phyloP scores from a whole-genome alignment of 352 stramenopile species.

The Pythium periplocum region DNA sequence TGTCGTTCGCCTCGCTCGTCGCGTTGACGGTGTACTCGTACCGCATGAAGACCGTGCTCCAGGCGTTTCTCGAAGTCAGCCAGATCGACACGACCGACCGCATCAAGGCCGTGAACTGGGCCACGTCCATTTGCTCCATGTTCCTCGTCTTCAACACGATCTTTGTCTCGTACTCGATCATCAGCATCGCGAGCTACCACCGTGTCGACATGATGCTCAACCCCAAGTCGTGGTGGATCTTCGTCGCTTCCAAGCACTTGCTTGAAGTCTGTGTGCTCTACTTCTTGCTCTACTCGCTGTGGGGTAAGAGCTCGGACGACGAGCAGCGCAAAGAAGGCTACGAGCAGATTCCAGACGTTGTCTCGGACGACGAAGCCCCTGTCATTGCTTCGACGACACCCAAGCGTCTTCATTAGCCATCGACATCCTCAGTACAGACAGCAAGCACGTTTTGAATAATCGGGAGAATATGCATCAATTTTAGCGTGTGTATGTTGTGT shows the following conservation, averaged over 20 bases:
- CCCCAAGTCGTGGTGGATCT: slow-evolving; percentile 89
- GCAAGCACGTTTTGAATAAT: no score
- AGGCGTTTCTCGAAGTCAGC: slow-evolving; percentile 94
- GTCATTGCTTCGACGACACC: slow-evolving; percentile 8
- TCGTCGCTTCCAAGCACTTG: slow-evolving; percentile 91
- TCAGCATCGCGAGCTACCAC: slow-evolving; percentile 86
- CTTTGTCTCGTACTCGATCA: slow-evolving; percentile 82
- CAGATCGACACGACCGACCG: slow-evolving; percentile 96
- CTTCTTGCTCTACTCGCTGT: slow-evolving; percentile 94
- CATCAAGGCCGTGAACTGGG: slow-evolving; percentile 94
- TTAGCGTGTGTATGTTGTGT: background rate
- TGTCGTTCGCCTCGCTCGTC: slow-evolving; percentile 86
- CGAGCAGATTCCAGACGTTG: slow-evolving; percentile 66
- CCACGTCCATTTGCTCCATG: slow-evolving; percentile 92
- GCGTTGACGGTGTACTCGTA: slow-evolving; percentile 94
- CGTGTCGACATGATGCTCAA: slow-evolving; percentile 82
- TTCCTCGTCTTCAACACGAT: slow-evolving; percentile 93
- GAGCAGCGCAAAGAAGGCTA: slow-evolving; percentile 68
- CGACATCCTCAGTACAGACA: no score
- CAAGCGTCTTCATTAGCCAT: slow-evolving; percentile 17
- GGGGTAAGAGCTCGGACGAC: slow-evolving; percentile 70
- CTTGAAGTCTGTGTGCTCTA: slow-evolving; percentile 92
- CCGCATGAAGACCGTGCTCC: slow-evolving; percentile 94
- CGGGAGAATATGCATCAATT: background rate
- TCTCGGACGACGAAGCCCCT: slow-evolving; percentile 46